phyloP scores from a whole-genome alignment of 257 asterid genomes.

The Nyctanthes arbortristis region DNA sequence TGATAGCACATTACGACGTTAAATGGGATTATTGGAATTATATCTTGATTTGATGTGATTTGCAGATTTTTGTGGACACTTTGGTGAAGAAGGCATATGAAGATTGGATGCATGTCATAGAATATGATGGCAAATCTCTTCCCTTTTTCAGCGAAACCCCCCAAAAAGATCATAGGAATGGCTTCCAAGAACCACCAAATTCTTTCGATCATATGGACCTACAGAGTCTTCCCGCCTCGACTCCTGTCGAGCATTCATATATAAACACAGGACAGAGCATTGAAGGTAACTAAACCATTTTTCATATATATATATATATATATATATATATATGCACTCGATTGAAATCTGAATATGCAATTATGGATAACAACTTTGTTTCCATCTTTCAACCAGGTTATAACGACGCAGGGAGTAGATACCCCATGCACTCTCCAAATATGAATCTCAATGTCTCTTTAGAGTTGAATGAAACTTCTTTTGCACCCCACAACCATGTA shows the following conservation, averaged over 20 bases:
- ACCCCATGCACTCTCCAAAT: constrained; percentile 46
- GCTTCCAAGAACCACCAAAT: constrained; percentile 42
- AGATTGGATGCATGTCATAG: constrained; percentile 84
- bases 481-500: constrained; percentile 49
- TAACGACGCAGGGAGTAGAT: constrained; percentile 46
- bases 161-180: constrained; percentile 48
- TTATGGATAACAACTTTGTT: too few relatives aligned
- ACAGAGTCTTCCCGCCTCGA: constrained; percentile 57
- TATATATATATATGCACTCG: too few relatives aligned
- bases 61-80: constrained; percentile 76
- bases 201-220: constrained; percentile 56
- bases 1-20: constrained; percentile 11
- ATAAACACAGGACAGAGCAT: constrained; percentile 47
- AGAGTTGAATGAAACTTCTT: constrained; percentile 48
- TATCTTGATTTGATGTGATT: constrained; percentile 19
- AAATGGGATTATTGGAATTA: too few relatives aligned
- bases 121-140: constrained; percentile 89
- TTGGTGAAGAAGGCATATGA: constrained; percentile 94
- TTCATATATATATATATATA: too few relatives aligned
- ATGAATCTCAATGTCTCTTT: constrained; percentile 53
- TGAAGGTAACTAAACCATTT: constrained; percentile 72
- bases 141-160: constrained; percentile 39
- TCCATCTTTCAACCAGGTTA: constrained; percentile 50
- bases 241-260: constrained; percentile 55
- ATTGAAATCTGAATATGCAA: too few relatives aligned